These are phyloP conservation scores for Pochonia chlamydosporia DNA, from an alignment of 2,329 filamentous ascomycete species.

Conservation along the genomic window DNA sequence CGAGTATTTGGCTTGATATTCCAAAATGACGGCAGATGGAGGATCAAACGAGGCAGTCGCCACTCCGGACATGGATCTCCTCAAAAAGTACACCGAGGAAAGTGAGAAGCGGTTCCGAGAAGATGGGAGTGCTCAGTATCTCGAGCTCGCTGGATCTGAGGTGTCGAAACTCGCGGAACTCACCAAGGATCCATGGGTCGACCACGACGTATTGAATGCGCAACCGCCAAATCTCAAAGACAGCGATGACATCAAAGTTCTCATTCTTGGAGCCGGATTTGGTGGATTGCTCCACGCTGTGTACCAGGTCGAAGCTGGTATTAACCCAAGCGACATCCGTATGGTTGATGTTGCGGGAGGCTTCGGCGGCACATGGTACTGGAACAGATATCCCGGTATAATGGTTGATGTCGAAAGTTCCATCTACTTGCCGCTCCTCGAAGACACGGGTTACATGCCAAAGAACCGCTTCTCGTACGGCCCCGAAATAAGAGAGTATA, in stretches of 20 bases:
- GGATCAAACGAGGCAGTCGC: no score
- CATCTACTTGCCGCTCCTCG: constrained; percentile 54
- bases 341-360: constrained; percentile 37
- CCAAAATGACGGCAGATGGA: background rate
- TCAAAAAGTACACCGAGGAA: constrained; percentile 28
- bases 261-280: constrained; percentile 30
- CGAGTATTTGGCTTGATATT: no score
- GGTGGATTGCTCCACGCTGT: constrained; percentile 26
- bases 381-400: constrained; percentile 44
- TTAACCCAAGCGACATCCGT: constrained; percentile 28
- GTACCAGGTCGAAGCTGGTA: no score
- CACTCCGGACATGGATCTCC: background rate
- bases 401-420: constrained; percentile 55
- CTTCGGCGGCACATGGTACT: constrained; percentile 47
- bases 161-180: constrained; percentile 17
- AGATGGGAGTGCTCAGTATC: constrained; percentile 27
- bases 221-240: constrained; percentile 16
- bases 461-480: constrained; percentile 40
- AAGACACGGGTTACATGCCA: constrained; percentile 55
- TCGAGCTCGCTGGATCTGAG: constrained; percentile 22
- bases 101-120: constrained; percentile 25
- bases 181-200: constrained; percentile 28
- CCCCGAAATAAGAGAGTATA: constrained; percentile 36
- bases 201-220: constrained; percentile 24
- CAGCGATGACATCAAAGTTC: constrained; percentile 13